phyloP scores from a whole-genome alignment of 2,329 filamentous ascomycete genomes.

The Cladophialophora immunda region DNA sequence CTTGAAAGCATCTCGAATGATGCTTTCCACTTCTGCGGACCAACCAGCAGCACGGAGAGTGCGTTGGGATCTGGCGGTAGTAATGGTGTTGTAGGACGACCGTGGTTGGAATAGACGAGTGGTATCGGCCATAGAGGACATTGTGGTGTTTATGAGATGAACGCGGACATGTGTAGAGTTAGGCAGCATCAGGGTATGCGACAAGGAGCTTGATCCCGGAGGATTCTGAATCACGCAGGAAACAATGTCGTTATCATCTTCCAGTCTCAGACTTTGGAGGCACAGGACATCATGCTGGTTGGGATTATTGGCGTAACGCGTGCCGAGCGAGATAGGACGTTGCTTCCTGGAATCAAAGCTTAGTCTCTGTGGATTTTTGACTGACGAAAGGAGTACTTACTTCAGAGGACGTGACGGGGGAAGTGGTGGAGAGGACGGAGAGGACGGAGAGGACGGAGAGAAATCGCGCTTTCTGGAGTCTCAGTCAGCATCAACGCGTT shows the following conservation, averaged over 20 bases:
- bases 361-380: not conserved
- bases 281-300: constrained; percentile 5
- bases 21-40: constrained; percentile 17
- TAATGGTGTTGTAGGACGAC: constrained; percentile 1
- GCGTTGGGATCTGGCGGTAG: constrained; percentile 15
- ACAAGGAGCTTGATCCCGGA: constrained; percentile 5
- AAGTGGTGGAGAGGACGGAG: not conserved
- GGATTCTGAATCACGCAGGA: constrained; percentile 7
- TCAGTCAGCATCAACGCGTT: not conserved
- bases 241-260: constrained; percentile 17
- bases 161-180: not conserved
- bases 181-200: not conserved
- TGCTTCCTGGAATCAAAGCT: constrained; percentile 23
- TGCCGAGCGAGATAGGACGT: constrained; percentile 16
- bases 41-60: constrained; percentile 18
- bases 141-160: constrained; percentile 13
- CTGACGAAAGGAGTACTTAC: constrained; percentile 10
- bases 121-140: constrained; percentile 19
- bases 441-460: not conserved
- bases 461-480: not conserved
- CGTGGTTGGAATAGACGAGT: constrained; percentile 15
- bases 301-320: not conserved
- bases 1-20: constrained; percentile 12
- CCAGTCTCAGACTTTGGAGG: not conserved
- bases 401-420: constrained; percentile 16